Base-by-base conservation (phyloP, 208 protist genomes). In the Vickermania spadyakhi region DNA sequence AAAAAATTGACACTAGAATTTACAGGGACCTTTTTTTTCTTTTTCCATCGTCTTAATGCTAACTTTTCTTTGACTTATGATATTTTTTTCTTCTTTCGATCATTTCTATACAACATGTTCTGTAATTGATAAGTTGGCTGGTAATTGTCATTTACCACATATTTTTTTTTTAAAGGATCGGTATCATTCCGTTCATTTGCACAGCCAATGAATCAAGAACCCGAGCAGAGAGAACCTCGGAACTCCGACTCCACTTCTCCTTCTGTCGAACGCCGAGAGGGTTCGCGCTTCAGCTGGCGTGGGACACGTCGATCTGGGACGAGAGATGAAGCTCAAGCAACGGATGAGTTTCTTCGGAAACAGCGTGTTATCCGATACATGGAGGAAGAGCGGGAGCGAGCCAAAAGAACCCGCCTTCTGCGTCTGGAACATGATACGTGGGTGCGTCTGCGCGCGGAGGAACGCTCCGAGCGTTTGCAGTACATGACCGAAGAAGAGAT, bases 321-420 rank as follows among this genome's bases (percentile, higher is more conserved):
- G 36, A 45, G 81, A 23, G 86, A 89, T 62, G 81, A 88, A 53
- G 60, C 60, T 26, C 86, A 89, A 61, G 80, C 80, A 26, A 51
- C 81, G 26, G 79, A 93, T 51, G 86, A 93, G 72, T 82, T 81
- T 52, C 62, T 81, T 36, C 86, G 86, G 3, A 93, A 93, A 72
- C 86, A 89, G 64, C 79, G 86, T n/a, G 86, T 93, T 7, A 77
- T 93, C 26, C 81, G 86, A 23, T 93, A 84, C 64, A 93, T 93
- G 81, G 73, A 89, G 60, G 80, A 86, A 54, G 86, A 93, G 59
- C 75, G 82, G 0, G 86, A 93, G 64, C 81, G 82, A n/a, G 81
- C 73, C 1, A 71, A 67, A 31, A 78, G 86, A 26, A 73, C 82
- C 13, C 74, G 70, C 52, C 55, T 93, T 52, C 72, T 85, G 62